Evolutionary conservation across 371 early-diverging fungal genomes (phyloP), one percentile per base, ranked within the genome.

Genomic region (Syncephalastrum sp.): DNA sequence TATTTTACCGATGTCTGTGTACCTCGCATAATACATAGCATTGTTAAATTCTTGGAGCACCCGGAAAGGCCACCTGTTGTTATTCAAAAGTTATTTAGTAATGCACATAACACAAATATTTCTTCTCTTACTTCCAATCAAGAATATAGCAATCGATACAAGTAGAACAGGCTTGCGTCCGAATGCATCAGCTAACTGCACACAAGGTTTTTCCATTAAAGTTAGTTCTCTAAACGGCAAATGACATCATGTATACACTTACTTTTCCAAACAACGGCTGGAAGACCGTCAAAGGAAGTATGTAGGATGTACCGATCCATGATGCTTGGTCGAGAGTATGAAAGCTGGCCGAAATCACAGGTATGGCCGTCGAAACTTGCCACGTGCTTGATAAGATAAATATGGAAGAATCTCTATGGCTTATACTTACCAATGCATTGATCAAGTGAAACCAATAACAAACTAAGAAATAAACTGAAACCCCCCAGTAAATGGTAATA

Each of bases 381-480:
- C 29, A 7, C 2, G 38, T 6, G 12, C 10, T 33, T 12, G 38
- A 33, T 33, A 33, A 33, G 38, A 33, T 33, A 33, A 33, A 0
- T 33, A 10, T 10, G 7, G 10, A 33, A 0, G 10, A 8, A 2
- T 8, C 7, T 10, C 10, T 6, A 6, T 33, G 38, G 29, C 12
- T 33, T 2, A 33, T 2, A 25, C 15, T 41, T 58, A 52, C 58
- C 58, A 5, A 58, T 52, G 27, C 58, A 51, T 51, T 58, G 58
- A 43, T 58, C 58, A n/a, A 58, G 33, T 15, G 58, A 58, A 15
- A 58, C 58, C 13, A 58, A 21, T 17, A 58, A 41, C 6, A 58
- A 29, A 42, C 58, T 58, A 5, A 50, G 51, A 25, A 58, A 58
- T 15, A 58, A 29, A 46, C 58, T 58, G 42, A 54, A 21, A 21